A percentile compares a stretch with the other conserved stretches of the same genome.
phyloP scores from a whole-genome alignment of 176 grass and related monocot genomes.

The Musa troglodytarum region DNA sequence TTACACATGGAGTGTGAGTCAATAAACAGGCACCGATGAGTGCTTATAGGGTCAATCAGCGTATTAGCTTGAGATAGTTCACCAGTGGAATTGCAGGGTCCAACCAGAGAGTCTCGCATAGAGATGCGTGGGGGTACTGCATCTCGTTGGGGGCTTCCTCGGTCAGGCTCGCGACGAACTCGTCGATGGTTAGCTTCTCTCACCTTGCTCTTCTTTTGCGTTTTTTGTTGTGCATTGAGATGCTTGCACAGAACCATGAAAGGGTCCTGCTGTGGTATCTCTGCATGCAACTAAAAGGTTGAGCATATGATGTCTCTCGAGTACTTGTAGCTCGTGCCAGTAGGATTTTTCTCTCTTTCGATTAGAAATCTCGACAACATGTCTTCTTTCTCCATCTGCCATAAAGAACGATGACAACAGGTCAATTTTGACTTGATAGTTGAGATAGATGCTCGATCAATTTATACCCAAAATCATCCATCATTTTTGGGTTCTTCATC shows the following conservation, averaged over 20 bases:
- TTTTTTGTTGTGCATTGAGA: neutral
- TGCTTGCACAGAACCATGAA: conserved; percentile 17
- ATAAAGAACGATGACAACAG: neutral
- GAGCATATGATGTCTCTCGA: conserved; percentile 11
- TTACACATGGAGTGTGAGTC: neutral
- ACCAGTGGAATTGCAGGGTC: conserved; percentile 17
- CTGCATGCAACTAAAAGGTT: conserved; percentile 12
- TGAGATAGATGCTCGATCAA: neutral
- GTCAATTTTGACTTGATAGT: neutral
- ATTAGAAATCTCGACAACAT: conserved; percentile 14
- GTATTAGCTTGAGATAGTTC: too few relatives aligned
- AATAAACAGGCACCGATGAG: neutral
- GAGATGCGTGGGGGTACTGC: conserved; percentile 6
- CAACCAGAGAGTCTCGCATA: conserved; percentile 9
- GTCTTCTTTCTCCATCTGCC: conserved; percentile 15
- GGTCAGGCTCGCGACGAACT: neutral
- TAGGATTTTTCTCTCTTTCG: conserved; percentile 6
- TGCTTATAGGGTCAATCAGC: neutral
- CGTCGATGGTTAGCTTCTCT: neutral
- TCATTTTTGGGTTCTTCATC: conserved; percentile 2
- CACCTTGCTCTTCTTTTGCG: neutral
- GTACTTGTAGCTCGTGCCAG: neutral
- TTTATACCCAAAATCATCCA: neutral
- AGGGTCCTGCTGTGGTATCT: conserved; percentile 16
- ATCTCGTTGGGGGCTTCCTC: conserved; percentile 11